Evolutionary conservation across 352 stramenopile genomes (phyloP).

Genomic region (Thraustotheca clavata): DNA sequence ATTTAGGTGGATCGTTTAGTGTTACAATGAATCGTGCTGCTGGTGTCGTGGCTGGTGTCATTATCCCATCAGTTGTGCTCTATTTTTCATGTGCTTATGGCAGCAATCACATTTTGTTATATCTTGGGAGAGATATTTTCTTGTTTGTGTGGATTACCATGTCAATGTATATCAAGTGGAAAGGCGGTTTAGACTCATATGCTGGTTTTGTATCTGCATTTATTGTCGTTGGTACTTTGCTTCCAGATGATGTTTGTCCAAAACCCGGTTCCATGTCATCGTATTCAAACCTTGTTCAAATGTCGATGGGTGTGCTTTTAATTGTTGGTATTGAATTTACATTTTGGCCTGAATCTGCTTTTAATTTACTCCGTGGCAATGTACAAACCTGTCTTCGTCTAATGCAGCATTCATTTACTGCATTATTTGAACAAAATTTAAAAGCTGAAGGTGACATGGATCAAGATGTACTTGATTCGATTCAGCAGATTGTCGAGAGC

Average conservation of each 20-base stretch:
- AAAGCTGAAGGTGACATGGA: conserved; percentile 19
- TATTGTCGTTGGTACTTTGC: conserved; percentile 51
- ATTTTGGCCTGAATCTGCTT: conserved; percentile 59
- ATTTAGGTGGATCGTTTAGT: conserved; percentile 48
- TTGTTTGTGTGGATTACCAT: conserved; percentile 64
- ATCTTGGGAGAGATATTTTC: conserved; percentile 35
- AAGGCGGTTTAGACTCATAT: conserved; percentile 57
- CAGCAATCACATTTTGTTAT: conserved; percentile 32
- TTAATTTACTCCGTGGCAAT: conserved; percentile 51
- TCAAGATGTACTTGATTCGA: neutral
- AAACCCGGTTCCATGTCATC: conserved; percentile 51
- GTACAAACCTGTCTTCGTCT: conserved; percentile 59
- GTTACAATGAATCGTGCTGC: conserved; percentile 73
- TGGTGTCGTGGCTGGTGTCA: conserved; percentile 66
- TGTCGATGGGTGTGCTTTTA: conserved; percentile 58
- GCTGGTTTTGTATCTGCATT: conserved; percentile 67
- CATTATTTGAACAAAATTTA: conserved; percentile 67
- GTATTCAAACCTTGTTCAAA: conserved; percentile 72
- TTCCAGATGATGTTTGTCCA: conserved; percentile 43
- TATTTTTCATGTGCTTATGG: conserved; percentile 70
- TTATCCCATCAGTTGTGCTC: conserved; percentile 75
- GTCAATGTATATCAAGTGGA: conserved; percentile 67
- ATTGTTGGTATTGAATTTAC: conserved; percentile 65
- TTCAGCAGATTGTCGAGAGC: conserved; percentile 50
- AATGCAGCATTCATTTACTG: conserved; percentile 51